phyloP scores from a whole-genome alignment of 2,329 filamentous ascomycete species.

The Albifimbria verrucaria region DNA sequence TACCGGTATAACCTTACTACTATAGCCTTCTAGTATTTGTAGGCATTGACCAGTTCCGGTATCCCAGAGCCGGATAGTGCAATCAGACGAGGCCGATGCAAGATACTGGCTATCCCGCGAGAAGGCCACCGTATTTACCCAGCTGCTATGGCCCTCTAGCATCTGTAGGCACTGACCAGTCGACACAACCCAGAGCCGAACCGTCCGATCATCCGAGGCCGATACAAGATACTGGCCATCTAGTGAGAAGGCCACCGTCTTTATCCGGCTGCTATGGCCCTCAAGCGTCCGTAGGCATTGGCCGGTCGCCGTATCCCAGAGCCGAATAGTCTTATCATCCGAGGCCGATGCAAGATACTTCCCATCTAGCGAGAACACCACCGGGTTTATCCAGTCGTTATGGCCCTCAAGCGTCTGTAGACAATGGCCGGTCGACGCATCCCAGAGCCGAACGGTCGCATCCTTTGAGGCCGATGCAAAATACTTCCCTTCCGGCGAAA shows the following conservation, averaged over 20 bases:
- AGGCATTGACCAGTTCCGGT: too few relatives aligned
- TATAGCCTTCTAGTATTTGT: too few relatives aligned
- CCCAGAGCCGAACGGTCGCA: slow-evolving; percentile 9
- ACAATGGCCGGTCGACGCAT: not conserved
- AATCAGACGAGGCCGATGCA: too few relatives aligned
- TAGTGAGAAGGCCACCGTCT: not conserved
- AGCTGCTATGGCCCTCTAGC: too few relatives aligned
- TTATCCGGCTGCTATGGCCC: not conserved
- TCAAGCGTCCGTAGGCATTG: not conserved
- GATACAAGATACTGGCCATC: not conserved
- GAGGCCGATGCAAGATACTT: not conserved
- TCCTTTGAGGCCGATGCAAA: slow-evolving; percentile 8
- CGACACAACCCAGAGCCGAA: not conserved
- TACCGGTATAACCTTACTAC: slow-evolving; percentile 6
- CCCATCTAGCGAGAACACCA: not conserved
- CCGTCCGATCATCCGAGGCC: not conserved
- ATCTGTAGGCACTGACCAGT: not conserved
- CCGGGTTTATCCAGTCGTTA: not conserved
- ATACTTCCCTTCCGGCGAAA: slow-evolving; percentile 4
- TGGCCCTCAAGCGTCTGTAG: not conserved
- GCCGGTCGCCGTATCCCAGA: not conserved
- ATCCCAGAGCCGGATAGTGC: too few relatives aligned
- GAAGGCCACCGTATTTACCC: not conserved
- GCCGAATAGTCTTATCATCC: not conserved
- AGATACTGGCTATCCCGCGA: too few relatives aligned